Percentiles rank a stretch among this genome's conserved stretches.
Evolutionary conservation across 2,329 filamentous ascomycete species (phyloP).

Genomic region (Fusarium redolens): DNA sequence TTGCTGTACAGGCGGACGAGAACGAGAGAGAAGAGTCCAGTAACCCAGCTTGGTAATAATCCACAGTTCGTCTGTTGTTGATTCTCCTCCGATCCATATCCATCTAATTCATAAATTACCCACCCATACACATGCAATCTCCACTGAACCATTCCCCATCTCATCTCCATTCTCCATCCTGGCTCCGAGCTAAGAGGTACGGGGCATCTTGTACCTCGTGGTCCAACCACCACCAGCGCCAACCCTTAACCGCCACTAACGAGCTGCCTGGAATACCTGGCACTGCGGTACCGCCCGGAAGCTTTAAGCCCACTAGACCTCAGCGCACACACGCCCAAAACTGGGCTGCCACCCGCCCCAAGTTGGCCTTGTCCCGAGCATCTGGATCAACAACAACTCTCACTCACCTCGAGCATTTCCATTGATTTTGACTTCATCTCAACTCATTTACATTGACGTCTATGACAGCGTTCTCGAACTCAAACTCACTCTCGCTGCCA

Average conservation of each 20-base stretch:
- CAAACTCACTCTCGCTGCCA: conserved; percentile 6
- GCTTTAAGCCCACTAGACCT: conserved; percentile 20
- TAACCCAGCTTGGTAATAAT: conserved; percentile 15
- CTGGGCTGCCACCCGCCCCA: conserved; percentile 43
- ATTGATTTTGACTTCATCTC: conserved; percentile 5
- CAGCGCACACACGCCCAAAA: conserved; percentile 36
- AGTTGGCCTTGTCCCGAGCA: conserved; percentile 43
- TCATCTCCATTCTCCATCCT: conserved; percentile 38
- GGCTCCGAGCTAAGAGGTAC: conserved; percentile 34
- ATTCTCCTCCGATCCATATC: conserved; percentile 22
- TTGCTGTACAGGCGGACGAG: background rate
- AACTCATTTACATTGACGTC: conserved; percentile 2
- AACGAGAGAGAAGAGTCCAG: background rate
- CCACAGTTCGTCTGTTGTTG: conserved; percentile 31
- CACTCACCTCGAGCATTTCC: conserved; percentile 1
- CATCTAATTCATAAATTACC: conserved; percentile 23
- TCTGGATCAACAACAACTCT: conserved; percentile 43
- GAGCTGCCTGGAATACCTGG: conserved; percentile 26
- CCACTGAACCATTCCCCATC: conserved; percentile 33
- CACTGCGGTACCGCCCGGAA: conserved; percentile 18
- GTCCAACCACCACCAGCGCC: conserved; percentile 36
- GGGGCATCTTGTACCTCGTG: conserved; percentile 28
- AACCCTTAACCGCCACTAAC: conserved; percentile 34
- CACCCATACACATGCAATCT: conserved; percentile 37
- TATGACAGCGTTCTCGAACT: conserved; percentile 5